A percentile compares a stretch with the other conserved stretches of the same genome.
Conservation (phyloP, 1,139 yeast genomes). For the Scheffersomyces cryptocercus region DNA sequence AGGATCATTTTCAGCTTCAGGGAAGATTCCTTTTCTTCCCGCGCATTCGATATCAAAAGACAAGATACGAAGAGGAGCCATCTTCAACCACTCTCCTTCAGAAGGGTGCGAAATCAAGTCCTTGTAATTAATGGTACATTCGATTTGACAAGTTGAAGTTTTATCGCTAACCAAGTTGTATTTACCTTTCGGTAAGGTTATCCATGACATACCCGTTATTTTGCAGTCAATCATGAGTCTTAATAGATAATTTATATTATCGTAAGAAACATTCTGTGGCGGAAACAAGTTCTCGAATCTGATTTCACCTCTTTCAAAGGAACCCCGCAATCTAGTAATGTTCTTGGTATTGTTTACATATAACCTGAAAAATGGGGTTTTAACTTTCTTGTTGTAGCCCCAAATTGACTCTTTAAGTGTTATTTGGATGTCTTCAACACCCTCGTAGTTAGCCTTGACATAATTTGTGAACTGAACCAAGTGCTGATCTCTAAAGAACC, state of each 20-base stretch:
- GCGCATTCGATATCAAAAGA: conserved; percentile 99
- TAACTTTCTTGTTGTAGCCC: conserved; percentile 84
- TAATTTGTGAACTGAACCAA: conserved; percentile 49
- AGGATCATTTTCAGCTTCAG: conserved; percentile 91
- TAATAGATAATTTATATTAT: conserved; percentile 82
- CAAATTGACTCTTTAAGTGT: conserved; percentile 80
- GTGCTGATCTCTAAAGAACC: conserved; percentile 60
- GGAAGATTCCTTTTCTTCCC: conserved; percentile 94
- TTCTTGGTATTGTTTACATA: conserved; percentile 64
- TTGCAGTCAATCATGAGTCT: conserved; percentile 91
- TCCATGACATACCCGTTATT: conserved; percentile 97
- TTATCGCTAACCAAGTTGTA: conserved; percentile 51
- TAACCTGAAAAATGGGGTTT: conserved; percentile 79
- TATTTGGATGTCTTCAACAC: conserved; percentile 65
- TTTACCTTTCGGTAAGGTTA: conserved; percentile 77
- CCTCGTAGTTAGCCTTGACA: conserved; percentile 53
- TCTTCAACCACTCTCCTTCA: conserved; percentile 91
- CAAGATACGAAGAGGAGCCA: conserved; percentile 90
- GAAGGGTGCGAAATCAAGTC: conserved; percentile 79
- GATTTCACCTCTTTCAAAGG: conserved; percentile 85
- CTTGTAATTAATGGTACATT: conserved; percentile 66
- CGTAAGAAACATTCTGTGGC: conserved; percentile 70
- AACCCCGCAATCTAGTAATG: conserved; percentile 68
- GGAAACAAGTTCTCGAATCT: conserved; percentile 62
- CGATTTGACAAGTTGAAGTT: conserved; percentile 83